Percentiles rank a stretch among this genome's conserved stretches.
phyloP scores from a whole-genome alignment of 2,329 filamentous ascomycete genomes.

The Apiospora aurea region DNA sequence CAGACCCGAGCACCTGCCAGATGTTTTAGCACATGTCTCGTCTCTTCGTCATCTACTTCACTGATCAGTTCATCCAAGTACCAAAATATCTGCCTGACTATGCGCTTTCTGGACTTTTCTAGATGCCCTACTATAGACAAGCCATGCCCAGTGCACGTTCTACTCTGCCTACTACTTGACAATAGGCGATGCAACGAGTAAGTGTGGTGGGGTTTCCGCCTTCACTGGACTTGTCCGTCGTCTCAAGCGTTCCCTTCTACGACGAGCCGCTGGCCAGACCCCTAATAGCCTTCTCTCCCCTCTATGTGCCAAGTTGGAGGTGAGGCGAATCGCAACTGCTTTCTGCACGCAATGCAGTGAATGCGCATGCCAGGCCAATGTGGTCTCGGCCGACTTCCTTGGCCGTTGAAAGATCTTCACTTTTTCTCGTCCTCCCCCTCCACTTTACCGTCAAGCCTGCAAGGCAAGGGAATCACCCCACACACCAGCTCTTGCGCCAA shows the following conservation, averaged over 20 bases:
- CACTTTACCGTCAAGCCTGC: neutral
- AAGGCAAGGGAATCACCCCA: neutral
- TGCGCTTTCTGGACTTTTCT: neutral
- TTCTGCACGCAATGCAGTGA: neutral
- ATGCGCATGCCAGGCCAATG: constrained; percentile 10
- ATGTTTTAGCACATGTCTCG: constrained; percentile 17
- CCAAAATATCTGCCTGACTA: neutral
- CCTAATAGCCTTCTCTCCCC: neutral
- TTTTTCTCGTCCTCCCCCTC: neutral
- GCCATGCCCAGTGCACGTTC: constrained; percentile 1
- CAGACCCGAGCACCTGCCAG: constrained; percentile 13
- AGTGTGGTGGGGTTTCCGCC: neutral
- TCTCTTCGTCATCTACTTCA: constrained; percentile 2
- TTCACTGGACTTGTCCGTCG: neutral
- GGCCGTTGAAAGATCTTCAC: constrained; percentile 9
- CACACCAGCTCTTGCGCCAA: constrained; percentile 12
- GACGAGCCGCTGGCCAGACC: neutral
- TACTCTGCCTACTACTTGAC: neutral
- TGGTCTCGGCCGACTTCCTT: constrained; percentile 12
- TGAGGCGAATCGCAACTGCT: neutral
- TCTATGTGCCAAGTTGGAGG: neutral
- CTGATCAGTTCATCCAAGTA: neutral
- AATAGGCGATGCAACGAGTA: neutral
- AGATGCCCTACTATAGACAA: neutral
- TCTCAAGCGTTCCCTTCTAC: neutral